Evolutionary conservation across 495 filamentous ascomycete species (phyloP).

Genomic region (Aspergillus nidulans): DNA sequence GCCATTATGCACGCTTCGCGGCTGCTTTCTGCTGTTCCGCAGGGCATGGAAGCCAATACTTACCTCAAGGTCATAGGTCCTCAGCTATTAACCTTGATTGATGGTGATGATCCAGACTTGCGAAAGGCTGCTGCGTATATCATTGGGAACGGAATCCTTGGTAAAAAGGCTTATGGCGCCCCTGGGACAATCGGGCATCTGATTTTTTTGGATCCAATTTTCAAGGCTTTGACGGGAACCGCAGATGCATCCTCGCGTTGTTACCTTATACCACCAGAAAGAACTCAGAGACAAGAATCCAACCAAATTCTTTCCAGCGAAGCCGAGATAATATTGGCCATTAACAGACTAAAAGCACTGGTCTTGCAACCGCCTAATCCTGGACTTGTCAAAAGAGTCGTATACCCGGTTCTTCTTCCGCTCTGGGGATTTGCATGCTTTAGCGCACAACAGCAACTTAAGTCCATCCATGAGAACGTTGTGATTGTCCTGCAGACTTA

Average conservation of each 20-base stretch:
- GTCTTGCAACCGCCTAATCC: slow-evolving; percentile 67
- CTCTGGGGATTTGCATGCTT: slow-evolving; percentile 66
- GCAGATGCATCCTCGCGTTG: slow-evolving; percentile 23
- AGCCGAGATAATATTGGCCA: slow-evolving; percentile 28
- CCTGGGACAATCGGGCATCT: slow-evolving; percentile 67
- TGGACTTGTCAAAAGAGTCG: slow-evolving; percentile 63
- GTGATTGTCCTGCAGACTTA: slow-evolving; percentile 42
- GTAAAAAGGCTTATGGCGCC: slow-evolving; percentile 61
- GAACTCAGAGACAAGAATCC: neutral
- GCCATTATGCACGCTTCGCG: slow-evolving; percentile 62
- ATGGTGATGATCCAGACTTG: slow-evolving; percentile 61
- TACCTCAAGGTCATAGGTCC: slow-evolving; percentile 64
- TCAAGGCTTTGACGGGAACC: slow-evolving; percentile 56
- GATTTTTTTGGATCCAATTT: slow-evolving; percentile 61
- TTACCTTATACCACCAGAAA: slow-evolving; percentile 20
- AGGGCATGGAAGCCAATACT: slow-evolving; percentile 46
- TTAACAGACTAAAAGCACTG: slow-evolving; percentile 56
- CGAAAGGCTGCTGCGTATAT: slow-evolving; percentile 64
- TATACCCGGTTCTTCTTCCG: slow-evolving; percentile 59
- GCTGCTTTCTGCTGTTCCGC: slow-evolving; percentile 60
- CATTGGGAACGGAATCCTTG: slow-evolving; percentile 69
- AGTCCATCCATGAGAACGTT: slow-evolving; percentile 26
- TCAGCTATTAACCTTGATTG: slow-evolving; percentile 63
- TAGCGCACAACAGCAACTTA: slow-evolving; percentile 31
- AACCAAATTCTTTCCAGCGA: slow-evolving; percentile 21